These are phyloP conservation scores for Penicillium sumatraense DNA, from an alignment of 2,329 filamentous ascomycete genomes.

Conservation along the genomic window DNA sequence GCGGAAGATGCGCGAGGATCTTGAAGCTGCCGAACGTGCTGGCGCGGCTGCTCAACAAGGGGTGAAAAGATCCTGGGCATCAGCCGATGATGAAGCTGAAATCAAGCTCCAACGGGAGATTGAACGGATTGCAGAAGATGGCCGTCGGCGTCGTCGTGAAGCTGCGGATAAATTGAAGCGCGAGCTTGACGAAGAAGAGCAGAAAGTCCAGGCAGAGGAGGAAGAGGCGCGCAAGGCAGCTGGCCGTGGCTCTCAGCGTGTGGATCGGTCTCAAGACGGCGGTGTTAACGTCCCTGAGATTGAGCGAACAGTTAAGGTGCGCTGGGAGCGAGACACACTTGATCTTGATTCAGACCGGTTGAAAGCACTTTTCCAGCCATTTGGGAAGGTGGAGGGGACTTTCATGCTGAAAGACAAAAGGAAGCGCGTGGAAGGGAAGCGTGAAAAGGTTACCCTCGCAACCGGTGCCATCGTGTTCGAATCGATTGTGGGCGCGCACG, in stretches of 20 bases:
- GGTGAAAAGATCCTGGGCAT: conserved; percentile 61
- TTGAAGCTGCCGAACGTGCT: conserved; percentile 74
- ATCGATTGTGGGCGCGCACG: conserved; percentile 62
- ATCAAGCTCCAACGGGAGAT: conserved; percentile 59
- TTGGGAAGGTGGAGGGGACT: conserved; percentile 62
- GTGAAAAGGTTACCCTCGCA: conserved; percentile 57
- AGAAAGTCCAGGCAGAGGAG: conserved; percentile 43
- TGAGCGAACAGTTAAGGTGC: conserved; percentile 62
- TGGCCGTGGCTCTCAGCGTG: conserved; percentile 36
- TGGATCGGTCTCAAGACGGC: conserved; percentile 42
- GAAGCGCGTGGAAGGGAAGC: conserved; percentile 52
- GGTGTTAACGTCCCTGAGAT: conserved; percentile 55
- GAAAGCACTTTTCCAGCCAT: conserved; percentile 53
- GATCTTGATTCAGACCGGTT: conserved; percentile 55
- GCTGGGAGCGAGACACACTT: conserved; percentile 56
- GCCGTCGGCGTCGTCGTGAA: conserved; percentile 55
- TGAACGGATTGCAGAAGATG: conserved; percentile 57
- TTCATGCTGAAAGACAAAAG: conserved; percentile 63
- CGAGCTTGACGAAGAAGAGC: conserved; percentile 47
- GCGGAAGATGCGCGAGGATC: conserved; percentile 80
- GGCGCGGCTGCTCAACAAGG: conserved; percentile 51
- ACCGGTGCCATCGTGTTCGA: conserved; percentile 61
- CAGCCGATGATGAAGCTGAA: conserved; percentile 50
- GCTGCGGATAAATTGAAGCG: conserved; percentile 53
- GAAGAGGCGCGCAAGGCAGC: conserved; percentile 48